Percentiles rank a stretch among this genome's conserved stretches.
Conservation (phyloP, 192 early-diverging fungal genomes). For the Geranomyces michiganensis region DNA sequence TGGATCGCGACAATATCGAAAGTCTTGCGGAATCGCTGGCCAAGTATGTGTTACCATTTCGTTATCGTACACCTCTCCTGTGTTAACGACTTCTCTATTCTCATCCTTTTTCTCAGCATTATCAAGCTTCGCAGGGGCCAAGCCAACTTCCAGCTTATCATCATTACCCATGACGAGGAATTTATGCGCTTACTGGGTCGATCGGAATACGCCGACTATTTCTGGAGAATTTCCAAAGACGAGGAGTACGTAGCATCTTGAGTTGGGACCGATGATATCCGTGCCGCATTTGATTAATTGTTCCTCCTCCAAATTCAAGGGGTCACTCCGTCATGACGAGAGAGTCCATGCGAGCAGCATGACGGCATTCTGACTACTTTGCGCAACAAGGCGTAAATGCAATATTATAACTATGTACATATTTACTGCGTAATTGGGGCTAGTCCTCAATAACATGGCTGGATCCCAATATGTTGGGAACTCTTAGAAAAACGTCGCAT, state of each 20-base stretch:
- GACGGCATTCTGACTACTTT: no score
- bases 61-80: background rate
- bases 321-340: background rate
- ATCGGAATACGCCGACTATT: conserved; percentile 81
- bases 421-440: no score
- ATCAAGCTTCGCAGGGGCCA: conserved; percentile 78
- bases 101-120: conserved; percentile 56
- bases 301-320: conserved; percentile 1
- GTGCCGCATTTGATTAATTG: conserved; percentile 1
- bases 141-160: conserved; percentile 93
- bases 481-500: conserved; percentile 87
- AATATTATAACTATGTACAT: no score
- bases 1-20: conserved; percentile 85
- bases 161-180: conserved; percentile 98
- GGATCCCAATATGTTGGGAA: conserved; percentile 77
- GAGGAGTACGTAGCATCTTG: conserved; percentile 39
- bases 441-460: conserved; percentile 30
- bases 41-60: conserved; percentile 48
- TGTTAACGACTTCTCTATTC: background rate
- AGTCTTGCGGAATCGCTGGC: conserved; percentile 80
- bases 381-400: no score
- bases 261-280: background rate
- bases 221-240: conserved; percentile 88
- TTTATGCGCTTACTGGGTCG: conserved; percentile 85
- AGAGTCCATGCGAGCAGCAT: background rate